Evolutionary conservation across 139 green algal species (phyloP).

Genomic region (Closterium sp.): DNA sequence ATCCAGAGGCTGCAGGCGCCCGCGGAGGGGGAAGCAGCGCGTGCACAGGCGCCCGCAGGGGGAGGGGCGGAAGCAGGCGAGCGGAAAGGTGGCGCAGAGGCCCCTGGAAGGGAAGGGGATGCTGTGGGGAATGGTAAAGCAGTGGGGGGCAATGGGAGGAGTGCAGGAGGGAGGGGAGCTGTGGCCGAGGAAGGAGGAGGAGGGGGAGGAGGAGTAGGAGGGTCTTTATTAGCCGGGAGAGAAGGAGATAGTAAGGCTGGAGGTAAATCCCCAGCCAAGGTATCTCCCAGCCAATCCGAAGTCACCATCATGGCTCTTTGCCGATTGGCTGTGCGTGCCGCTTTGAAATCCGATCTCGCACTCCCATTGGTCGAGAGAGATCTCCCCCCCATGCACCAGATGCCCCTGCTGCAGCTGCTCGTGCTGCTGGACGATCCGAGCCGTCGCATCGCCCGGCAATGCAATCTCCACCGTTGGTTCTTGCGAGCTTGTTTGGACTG

Average conservation of each 20-base stretch:
- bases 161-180: neutral
- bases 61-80: neutral
- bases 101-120: neutral
- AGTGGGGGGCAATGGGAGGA: neutral
- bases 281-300: neutral
- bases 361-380: neutral
- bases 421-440: neutral
- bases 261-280: neutral
- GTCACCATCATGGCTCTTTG: neutral
- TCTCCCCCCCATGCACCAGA: neutral
- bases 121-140: neutral
- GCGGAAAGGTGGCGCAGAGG: neutral
- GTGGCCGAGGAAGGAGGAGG: neutral
- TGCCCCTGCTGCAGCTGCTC: neutral
- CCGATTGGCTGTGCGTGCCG: neutral
- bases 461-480: neutral
- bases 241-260: neutral
- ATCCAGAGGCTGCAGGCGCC: neutral
- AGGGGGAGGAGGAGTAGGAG: neutral
- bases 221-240: neutral
- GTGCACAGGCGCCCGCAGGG: too few species aligned
- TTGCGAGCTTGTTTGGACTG: neutral
- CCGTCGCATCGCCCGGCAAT: neutral
- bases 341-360: neutral
- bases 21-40: neutral